These are phyloP conservation scores for Phytophthora foliorum DNA, from an alignment of 352 stramenopile species.

Conservation along the genomic window DNA sequence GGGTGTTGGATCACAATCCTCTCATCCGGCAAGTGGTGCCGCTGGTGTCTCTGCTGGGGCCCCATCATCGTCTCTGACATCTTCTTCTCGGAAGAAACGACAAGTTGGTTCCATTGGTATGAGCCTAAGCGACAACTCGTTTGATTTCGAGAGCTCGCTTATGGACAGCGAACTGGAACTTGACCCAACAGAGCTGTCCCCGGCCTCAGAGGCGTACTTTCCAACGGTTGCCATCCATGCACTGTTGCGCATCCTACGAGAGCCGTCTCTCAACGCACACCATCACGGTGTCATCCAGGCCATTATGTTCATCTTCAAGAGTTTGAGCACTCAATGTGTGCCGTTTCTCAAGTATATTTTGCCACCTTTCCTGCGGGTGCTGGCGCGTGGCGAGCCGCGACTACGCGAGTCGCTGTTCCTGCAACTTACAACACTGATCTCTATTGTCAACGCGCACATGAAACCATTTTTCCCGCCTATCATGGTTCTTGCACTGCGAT, in stretches of 20 bases:
- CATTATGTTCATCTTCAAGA: constrained; percentile 99
- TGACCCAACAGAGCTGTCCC: constrained; percentile 76
- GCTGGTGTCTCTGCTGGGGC: constrained; percentile 25
- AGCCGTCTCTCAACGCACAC: constrained; percentile 95
- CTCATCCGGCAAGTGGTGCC: constrained; percentile 35
- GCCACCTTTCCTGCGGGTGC: constrained; percentile 96
- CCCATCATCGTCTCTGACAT: constrained; percentile 27
- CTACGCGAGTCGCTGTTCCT: constrained; percentile 97
- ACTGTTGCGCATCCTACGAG: constrained; percentile 96
- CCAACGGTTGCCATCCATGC: constrained; percentile 98
- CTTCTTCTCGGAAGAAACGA: constrained; percentile 39
- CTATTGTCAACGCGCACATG: constrained; percentile 97
- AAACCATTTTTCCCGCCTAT: constrained; percentile 97
- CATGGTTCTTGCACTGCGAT: constrained; percentile 96
- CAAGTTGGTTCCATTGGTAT: constrained; percentile 31
- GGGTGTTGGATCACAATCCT: constrained; percentile 36
- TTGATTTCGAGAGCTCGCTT: constrained; percentile 81
- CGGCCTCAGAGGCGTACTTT: constrained; percentile 95
- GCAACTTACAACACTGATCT: constrained; percentile 96
- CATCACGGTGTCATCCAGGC: constrained; percentile 98
- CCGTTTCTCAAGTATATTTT: constrained; percentile 98
- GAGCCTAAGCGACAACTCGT: constrained; percentile 48
- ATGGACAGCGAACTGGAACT: constrained; percentile 70
- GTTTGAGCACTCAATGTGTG: constrained; percentile 95
- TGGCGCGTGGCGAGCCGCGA: constrained; percentile 91